phyloP scores from a whole-genome alignment of 2,329 filamentous ascomycete genomes.

The Colletotrichum sublineola region DNA sequence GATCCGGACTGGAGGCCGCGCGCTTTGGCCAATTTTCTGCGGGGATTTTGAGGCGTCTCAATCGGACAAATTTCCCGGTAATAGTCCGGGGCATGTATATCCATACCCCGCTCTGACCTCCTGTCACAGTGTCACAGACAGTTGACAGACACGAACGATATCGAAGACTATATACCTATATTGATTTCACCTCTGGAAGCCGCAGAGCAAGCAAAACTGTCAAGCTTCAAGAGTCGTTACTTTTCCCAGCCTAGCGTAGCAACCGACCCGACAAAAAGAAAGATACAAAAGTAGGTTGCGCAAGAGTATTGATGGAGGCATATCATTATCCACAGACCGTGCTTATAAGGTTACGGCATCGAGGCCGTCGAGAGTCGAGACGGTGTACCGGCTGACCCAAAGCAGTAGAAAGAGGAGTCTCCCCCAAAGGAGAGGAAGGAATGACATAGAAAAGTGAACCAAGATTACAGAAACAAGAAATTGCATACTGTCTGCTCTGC shows the following conservation, averaged over 20 bases:
- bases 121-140: background rate
- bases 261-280: no score
- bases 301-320: no score
- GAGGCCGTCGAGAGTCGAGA: no score
- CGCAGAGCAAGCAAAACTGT: background rate
- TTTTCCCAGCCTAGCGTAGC: no score
- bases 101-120: background rate
- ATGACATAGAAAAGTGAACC: background rate
- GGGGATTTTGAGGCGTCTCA: background rate
- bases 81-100: background rate
- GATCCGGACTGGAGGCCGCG: background rate
- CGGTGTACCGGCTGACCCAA: no score
- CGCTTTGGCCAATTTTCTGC: constrained; percentile 1
- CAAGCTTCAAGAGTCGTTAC: background rate
- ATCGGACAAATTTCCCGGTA: constrained; percentile 4
- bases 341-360: no score
- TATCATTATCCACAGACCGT: no score
- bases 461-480: background rate
- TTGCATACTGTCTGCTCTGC: background rate
- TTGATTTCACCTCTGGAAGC: background rate
- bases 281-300: no score
- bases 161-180: background rate
- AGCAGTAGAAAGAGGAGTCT: no score
- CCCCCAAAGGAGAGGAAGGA: no score
- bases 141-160: background rate